Base-by-base conservation (phyloP, 2,329 filamentous ascomycete species). In the Epichloe sibirici region DNA sequence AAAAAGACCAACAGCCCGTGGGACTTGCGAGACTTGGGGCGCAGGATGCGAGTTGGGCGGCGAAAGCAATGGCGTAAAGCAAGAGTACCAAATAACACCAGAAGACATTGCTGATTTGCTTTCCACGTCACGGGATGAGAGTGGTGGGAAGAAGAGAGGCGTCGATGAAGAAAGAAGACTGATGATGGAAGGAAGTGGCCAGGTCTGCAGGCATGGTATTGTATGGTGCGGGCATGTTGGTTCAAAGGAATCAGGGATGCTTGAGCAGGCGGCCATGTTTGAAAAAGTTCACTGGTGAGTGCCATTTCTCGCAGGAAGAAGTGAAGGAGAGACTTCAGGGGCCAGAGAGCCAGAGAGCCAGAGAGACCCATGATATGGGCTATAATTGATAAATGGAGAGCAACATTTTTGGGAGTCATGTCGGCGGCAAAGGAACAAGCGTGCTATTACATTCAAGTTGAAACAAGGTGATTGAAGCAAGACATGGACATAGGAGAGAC, bases 231-330 rank as follows among this genome's bases (percentile, higher is more conserved):
- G 13, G 35, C 35, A 37, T 13, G 35, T 37, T 37, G 9, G 35
- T 3, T 39, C n/a, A n/a, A 15, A 40, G n/a, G 38, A 23, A 37
- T 37, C 12, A 3, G 25, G 25, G n/a, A 31, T 13, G 25, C 11
- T 46, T 21, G 13, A 6, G 3, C 15, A n/a, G 25, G 11, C n/a
- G 25, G 43, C 2, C 15, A 39, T 5, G 11, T n/a, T 5, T 23
- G 17, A 21, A 21, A 21, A 21, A 21, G 17, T 21, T 23, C 3
- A 23, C 23, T 23, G 23, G 17, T 39, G 13, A 21, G 25, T 44
- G 55, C 55, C 48, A 51, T 56, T 48, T 54, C 21, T 28, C 28
- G 25, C 53, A 53, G 31, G 37, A 25, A 28, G 35, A 45, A 21
- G 42, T 4, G 50, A 47, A 23, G 44, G 8, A n/a, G 8, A 49